Conservation (phyloP, 305 asterid genomes). For the Fraxinus ornus region DNA sequence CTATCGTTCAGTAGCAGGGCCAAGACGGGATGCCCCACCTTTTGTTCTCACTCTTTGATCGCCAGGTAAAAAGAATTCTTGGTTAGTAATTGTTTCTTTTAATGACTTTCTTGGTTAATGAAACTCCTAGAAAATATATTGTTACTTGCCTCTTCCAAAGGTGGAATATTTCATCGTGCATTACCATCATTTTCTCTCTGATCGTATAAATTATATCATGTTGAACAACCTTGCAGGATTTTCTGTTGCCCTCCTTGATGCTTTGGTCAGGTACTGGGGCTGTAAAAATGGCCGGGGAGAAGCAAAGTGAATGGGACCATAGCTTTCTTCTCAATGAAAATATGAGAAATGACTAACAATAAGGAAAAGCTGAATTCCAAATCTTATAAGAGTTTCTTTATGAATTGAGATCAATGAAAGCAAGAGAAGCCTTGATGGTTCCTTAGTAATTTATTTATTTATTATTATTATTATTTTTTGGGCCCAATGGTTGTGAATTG, state of each 20-base stretch:
- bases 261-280: slow-evolving; percentile 13
- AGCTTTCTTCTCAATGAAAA: neutral
- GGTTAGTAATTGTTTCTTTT: slow-evolving; percentile 27
- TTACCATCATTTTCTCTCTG: neutral
- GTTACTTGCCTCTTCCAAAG: neutral
- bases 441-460: too few relatives aligned
- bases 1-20: slow-evolving; percentile 84
- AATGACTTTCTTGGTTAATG: neutral
- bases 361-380: slow-evolving; percentile 6
- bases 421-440: slow-evolving; percentile 18
- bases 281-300: slow-evolving; percentile 13
- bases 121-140: slow-evolving; percentile 9
- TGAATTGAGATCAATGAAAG: slow-evolving; percentile 21
- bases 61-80: neutral
- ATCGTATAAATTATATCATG: neutral
- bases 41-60: slow-evolving; percentile 60
- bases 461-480: neutral
- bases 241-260: slow-evolving; percentile 6
- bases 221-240: slow-evolving; percentile 26
- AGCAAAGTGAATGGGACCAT: slow-evolving; percentile 7
- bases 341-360: neutral
- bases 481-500: slow-evolving; percentile 29
- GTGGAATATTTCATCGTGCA: neutral
- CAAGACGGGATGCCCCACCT: slow-evolving; percentile 74
- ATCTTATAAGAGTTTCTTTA: slow-evolving; percentile 17